Percentiles rank a stretch among this genome's conserved stretches.
Conservation (phyloP, 1,284 basidiomycete species). For the Ganoderma lingzhi region DNA sequence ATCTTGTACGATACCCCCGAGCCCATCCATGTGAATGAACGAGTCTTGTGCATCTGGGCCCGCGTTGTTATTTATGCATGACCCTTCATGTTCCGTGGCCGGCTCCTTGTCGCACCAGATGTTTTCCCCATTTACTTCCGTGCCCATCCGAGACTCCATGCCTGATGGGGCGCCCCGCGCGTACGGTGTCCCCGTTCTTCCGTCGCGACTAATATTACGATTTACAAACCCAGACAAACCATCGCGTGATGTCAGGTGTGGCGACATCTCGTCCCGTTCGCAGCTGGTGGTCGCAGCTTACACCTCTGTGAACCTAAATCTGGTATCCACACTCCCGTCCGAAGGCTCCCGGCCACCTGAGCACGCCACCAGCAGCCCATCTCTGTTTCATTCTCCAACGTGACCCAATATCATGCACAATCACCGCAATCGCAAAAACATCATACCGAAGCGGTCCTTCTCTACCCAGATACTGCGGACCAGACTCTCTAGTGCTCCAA, state of each 20-base stretch:
- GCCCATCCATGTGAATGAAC: not conserved
- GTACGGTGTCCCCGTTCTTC: not conserved
- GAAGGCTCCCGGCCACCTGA: constrained; percentile 2
- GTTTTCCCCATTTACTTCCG: not conserved
- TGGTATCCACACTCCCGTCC: not conserved
- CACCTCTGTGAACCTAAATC: not conserved
- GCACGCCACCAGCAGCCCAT: not conserved
- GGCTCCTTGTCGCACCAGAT: not conserved
- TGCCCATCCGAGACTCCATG: not conserved
- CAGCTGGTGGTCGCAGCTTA: not conserved
- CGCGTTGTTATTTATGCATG: not conserved
- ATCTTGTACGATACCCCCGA: not conserved
- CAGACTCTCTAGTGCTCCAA: not conserved
- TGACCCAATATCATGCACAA: not conserved
- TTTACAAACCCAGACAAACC: not conserved
- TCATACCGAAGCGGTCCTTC: not conserved
- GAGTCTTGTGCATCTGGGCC: not conserved
- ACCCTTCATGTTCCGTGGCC: not conserved
- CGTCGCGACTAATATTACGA: not conserved
- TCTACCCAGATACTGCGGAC: not conserved
- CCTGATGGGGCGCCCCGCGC: not conserved
- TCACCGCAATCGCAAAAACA: constrained; percentile 2
- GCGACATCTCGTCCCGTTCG: not conserved
- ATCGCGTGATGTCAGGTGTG: not conserved
- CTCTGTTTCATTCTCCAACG: constrained; percentile 4